Percentiles rank a stretch among this genome's conserved stretches.
These are phyloP conservation scores for Prinsepia uniflora DNA, from an alignment of 306 rosid species.

Conservation along the genomic window DNA sequence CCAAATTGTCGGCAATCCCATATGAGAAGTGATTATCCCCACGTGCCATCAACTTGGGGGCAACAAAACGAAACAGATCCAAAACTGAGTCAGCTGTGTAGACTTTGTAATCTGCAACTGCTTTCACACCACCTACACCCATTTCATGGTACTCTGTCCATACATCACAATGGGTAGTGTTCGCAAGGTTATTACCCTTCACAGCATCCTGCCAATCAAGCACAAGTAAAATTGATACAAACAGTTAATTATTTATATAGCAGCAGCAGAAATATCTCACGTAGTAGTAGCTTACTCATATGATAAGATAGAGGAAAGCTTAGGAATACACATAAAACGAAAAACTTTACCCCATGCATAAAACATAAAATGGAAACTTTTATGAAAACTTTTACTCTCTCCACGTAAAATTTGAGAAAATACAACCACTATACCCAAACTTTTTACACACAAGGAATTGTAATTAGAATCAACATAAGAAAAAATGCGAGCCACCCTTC, in stretches of 20 bases:
- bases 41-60: conserved; percentile 80
- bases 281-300: background rate
- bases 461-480: background rate
- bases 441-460: background rate
- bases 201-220: conserved; percentile 46
- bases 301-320: background rate
- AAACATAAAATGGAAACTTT: background rate
- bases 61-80: conserved; percentile 69
- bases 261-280: background rate
- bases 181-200: conserved; percentile 56
- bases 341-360: background rate
- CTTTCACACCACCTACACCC: conserved; percentile 67
- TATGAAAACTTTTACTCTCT: background rate
- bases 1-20: conserved; percentile 75
- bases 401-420: background rate
- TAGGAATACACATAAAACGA: background rate
- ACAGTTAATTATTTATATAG: background rate
- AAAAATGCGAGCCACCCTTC: background rate
- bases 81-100: conserved; percentile 58
- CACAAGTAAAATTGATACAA: conserved; percentile 17
- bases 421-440: background rate
- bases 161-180: conserved; percentile 61
- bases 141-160: conserved; percentile 85
- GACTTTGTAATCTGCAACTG: conserved; percentile 65
- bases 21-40: conserved; percentile 72